Percentiles rank a stretch among this genome's conserved stretches.
These are phyloP conservation scores for Gossypium armourianum DNA, from an alignment of 441 rosid genomes.

Conservation along the genomic window DNA sequence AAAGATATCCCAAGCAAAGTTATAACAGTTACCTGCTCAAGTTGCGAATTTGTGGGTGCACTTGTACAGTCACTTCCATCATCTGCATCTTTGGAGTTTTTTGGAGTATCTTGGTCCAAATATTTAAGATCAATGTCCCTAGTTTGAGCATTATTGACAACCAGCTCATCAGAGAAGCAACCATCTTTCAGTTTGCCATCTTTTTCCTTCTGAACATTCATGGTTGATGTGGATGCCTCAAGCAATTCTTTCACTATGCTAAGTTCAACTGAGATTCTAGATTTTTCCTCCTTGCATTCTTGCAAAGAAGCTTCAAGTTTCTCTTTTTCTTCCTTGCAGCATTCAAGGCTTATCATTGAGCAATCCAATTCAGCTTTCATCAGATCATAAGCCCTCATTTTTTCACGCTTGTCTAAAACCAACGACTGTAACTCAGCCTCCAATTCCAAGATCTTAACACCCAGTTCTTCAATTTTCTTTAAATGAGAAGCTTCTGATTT, in stretches of 20 bases:
- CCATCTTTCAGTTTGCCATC: constrained; percentile 24
- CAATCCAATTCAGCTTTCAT: constrained; percentile 95
- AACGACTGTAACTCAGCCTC: constrained; percentile 60
- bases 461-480: constrained; percentile 76
- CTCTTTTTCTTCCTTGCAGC: constrained; percentile 90
- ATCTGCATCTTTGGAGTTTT: constrained; percentile 24
- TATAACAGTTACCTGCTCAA: constrained; percentile 31
- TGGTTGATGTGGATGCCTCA: constrained; percentile 28
- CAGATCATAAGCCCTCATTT: constrained; percentile 51
- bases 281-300: constrained; percentile 52
- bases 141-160: constrained; percentile 19
- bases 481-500: constrained; percentile 66
- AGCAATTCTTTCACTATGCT: constrained; percentile 37
- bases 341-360: constrained; percentile 82
- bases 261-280: constrained; percentile 47
- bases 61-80: constrained; percentile 22
- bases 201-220: constrained; percentile 21
- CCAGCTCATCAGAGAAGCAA: constrained; percentile 20
- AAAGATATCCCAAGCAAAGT: constrained; percentile 1
- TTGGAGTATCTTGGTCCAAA: constrained; percentile 17
- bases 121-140: neutral
- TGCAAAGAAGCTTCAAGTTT: constrained; percentile 58
- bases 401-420: constrained; percentile 67
- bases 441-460: constrained; percentile 55
- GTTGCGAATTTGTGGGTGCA: constrained; percentile 19